Base-by-base conservation (phyloP, 2,329 filamentous ascomycete species). In the Massarina eburnea region DNA sequence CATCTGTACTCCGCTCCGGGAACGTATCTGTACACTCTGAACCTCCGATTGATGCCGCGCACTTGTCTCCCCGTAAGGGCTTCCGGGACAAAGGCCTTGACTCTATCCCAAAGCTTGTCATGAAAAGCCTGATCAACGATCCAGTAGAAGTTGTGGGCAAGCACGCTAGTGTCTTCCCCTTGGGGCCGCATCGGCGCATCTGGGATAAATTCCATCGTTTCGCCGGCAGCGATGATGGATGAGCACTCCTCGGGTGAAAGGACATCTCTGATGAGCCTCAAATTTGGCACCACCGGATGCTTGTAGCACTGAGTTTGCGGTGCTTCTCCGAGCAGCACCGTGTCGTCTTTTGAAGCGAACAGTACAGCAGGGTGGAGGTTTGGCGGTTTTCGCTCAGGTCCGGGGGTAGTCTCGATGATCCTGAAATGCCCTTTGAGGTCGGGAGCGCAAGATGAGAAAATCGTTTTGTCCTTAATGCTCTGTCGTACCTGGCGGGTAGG, bases 91-190 rank as follows among this genome's bases (percentile, higher is more conserved):
- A 82, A 83, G 0, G 76, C 70, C 2, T 76, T 70, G 2, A 88
- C 79, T 12, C 85, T 77, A 0, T 71, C 66, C 85, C 85, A 88
- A 1, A 88, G 73, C 12, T 72, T 76, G 45, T 84, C 78, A 57
- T 84, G 80, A 62, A 88, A 87, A 0, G 75, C 73, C 18, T 75
- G 72, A 54, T 88, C 85, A 10, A 83, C 75, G 8, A 88, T 75
- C 85, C 85, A 88, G 71, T 88, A 88, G 55, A 88, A 86, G 65
- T 88, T 88, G 71, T 88, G 85, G 0, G 85, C 85, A 1, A 88
- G 67, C 37, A 88, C 78, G 57, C 82, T 86, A 19, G 76, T 75
- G 42, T 72, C 71, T 49, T 86, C 82, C 14, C 81, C 82, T 45
- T 84, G 82, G n/a, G 82, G 80, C 2, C 82, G 80, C 22, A 88